Base-by-base conservation (phyloP, 2,329 filamentous ascomycete genomes). In the Tetracladium maxilliforme region DNA sequence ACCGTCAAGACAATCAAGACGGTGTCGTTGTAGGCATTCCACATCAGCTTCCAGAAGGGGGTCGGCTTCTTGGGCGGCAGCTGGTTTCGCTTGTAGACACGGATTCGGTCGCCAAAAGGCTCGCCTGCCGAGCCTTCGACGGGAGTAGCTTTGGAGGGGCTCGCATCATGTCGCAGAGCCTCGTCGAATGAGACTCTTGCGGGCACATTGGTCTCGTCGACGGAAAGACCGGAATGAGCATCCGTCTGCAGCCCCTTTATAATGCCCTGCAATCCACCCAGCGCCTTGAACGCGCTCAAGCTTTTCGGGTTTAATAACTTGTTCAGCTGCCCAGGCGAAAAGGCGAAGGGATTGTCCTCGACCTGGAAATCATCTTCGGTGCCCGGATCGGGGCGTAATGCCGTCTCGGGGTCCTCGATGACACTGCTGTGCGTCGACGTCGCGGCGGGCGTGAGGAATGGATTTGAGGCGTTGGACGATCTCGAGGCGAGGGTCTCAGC, bases 1-100 rank as follows among this genome's bases (percentile, higher is more conserved):
- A 72, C 58, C 2, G 74, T 76, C 30, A 83, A 56, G 5, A 83
- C 52, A 27, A 83, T 77, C 26, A 83, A 54, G 8, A 86, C 70
- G 40, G 84, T 86, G 49, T 86, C 79, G 42, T 84, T 83, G 51
- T 81, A 82, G 2, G 78, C 77, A 39, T 82, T 76, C 79, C 79
- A 86, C 33, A 72, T 72, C 10, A 84, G 52, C 40, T 73, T 59
- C 31, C 76, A 56, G 25, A 84, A 70, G 19, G 58, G 72, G 44
- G 82, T 83, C 14, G 71, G 57, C 40, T 77, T 78, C 38, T 68
- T 68, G 35, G 69, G 70, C 0, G 74, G 74, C n/a, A 80, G 51
- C 16, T 57, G 54, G 36, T 84, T 84, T 33, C 70, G 64, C 26
- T 68, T 70, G 43, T 70, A 86, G 6, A 84, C 57, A 18, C 75